Percentiles rank a stretch among this genome's conserved stretches.
Conservation (phyloP, 75 land plant genomes). For the Cryptomeria japonica region DNA sequence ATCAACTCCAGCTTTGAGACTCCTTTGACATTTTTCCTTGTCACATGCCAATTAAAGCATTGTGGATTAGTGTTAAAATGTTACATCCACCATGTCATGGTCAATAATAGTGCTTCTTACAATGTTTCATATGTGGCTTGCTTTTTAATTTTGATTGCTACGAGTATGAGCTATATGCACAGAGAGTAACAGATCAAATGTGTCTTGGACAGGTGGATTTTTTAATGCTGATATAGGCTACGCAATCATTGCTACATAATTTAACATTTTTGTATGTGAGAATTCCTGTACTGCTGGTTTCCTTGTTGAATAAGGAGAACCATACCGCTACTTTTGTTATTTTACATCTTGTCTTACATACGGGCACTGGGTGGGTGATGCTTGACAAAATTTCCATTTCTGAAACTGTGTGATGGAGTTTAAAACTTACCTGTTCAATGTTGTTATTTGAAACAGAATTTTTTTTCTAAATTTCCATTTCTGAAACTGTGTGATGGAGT, state of each 20-base stretch:
- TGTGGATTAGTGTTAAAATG: neutral
- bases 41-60: neutral
- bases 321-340: neutral
- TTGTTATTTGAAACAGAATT: neutral
- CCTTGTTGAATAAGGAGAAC: neutral
- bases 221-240: neutral
- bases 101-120: neutral
- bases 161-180: neutral
- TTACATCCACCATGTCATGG: neutral
- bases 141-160: neutral
- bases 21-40: neutral
- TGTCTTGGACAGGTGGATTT: neutral
- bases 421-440: neutral
- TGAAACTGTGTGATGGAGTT: neutral
- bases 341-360: neutral
- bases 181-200: neutral
- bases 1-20: neutral
- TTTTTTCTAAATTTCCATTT: too few species aligned
- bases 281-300: neutral
- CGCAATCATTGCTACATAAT: neutral
- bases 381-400: neutral
- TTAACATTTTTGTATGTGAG: neutral
- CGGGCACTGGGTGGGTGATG: neutral
- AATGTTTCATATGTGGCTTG: neutral
- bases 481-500: too few species aligned